Base-by-base conservation (phyloP, 371 early-diverging fungal genomes). In the Rhizomucor pusillus region DNA sequence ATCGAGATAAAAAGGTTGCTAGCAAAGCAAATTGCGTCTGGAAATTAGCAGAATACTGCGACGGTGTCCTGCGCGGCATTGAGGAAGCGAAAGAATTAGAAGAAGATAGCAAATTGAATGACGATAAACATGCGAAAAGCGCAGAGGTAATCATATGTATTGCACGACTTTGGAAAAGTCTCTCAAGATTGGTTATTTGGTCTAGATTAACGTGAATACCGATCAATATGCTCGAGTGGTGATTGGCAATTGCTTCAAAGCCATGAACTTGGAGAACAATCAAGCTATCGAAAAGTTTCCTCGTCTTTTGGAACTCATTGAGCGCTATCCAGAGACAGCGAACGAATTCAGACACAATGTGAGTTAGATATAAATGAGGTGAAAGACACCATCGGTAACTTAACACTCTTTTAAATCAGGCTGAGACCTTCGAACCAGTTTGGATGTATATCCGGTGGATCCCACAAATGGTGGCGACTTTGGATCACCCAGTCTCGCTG, bases 391-490 rank as follows among this genome's bases (percentile, higher is more conserved):
- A 33, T 6, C 33, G 29, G 29, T 5, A 29, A 29, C 29, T 29
- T 29, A 14, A 24, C 13, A 35, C 14, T 39, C 11, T 22, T 35
- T 35, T 36, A 33, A 3, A 43, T 39, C 18, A 66, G 64, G 63
- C 62, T 0, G 25, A 60, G 22, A 24, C 56, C 29, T 44, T 72
- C 20, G 60, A 53, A 10, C 53, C 71, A 1, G 62, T 65, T n/a
- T 91, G 89, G 89, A 77, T 78, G 47, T 84, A 86, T 61, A 75
- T 90, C 20, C 73, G 84, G 16, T 91, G 92, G 92, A 73, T 91
- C 18, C 89, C 89, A 7, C 90, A 91, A 47, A 55, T 91, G 51
- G 85, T 90, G 0, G 85, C 92, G 9, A 58, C 85, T 11, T 69
- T 91, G 14, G 86, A 84, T 53, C 79, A 80, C 33, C 56, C 67